These are phyloP conservation scores for Coemansia sp. DNA, from an alignment of 192 early-diverging fungal species.

Conservation along the genomic window DNA sequence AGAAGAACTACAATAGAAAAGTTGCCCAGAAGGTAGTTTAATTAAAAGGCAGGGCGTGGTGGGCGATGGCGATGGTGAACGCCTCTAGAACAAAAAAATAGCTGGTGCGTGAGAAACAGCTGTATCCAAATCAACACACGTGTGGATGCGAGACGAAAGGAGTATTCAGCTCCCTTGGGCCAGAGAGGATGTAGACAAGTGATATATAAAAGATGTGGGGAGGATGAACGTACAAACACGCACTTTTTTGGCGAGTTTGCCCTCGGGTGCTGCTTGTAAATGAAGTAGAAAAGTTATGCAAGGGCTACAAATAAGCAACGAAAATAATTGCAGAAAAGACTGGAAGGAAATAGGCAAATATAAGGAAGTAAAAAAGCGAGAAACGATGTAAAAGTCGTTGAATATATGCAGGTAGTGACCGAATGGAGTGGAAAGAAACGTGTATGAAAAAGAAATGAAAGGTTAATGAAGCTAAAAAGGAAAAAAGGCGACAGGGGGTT, in stretches of 20 bases:
- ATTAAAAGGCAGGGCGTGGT: background rate
- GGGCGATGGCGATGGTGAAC: background rate
- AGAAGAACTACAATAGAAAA: background rate
- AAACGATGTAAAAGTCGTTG: background rate
- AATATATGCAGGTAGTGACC: background rate
- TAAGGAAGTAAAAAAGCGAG: background rate
- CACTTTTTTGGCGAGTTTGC: background rate
- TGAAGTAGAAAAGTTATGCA: background rate
- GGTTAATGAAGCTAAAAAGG: conserved; percentile 1
- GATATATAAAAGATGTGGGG: background rate
- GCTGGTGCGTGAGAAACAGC: background rate
- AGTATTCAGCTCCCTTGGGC: background rate
- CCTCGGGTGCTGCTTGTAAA: background rate
- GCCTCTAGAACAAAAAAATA: background rate
- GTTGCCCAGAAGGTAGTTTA: background rate
- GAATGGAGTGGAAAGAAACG: background rate
- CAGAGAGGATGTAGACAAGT: background rate
- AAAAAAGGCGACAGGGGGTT: conserved; percentile 4
- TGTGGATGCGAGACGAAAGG: background rate
- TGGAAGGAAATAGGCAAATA: background rate
- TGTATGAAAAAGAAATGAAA: background rate
- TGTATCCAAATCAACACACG: background rate
- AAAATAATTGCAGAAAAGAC: background rate
- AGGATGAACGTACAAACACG: background rate
- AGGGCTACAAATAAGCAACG: conserved; percentile 1